phyloP scores from a whole-genome alignment of 169 alveolate species.

The Plasmodium billcollinsi region DNA sequence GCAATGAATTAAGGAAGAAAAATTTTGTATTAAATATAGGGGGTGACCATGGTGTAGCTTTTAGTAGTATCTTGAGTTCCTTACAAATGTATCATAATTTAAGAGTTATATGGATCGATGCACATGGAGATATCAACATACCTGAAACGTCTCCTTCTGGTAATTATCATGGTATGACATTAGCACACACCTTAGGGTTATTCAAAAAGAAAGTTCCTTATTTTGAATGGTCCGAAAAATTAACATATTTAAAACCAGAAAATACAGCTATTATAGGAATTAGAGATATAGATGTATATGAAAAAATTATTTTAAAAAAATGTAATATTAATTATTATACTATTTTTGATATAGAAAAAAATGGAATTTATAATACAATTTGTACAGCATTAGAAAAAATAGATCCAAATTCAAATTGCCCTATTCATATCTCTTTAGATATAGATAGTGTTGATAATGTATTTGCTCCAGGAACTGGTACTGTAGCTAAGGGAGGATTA shows the following conservation, averaged over 20 bases:
- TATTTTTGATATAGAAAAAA: conserved; percentile 74
- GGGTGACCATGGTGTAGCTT: conserved; percentile 85
- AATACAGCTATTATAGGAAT: conserved; percentile 76
- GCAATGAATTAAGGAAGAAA: conserved; percentile 47
- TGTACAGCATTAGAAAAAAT: conserved; percentile 62
- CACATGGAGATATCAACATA: conserved; percentile 84
- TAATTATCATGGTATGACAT: conserved; percentile 85
- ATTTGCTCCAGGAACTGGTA: conserved; percentile 82
- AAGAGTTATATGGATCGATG: conserved; percentile 85
- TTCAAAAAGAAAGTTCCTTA: conserved; percentile 68
- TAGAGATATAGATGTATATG: conserved; percentile 78
- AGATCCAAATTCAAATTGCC: conserved; percentile 76
- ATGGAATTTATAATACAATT: conserved; percentile 77
- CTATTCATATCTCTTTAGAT: conserved; percentile 77
- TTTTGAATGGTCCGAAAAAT: conserved; percentile 77
- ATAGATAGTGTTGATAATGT: conserved; percentile 77
- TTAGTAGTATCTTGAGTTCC: conserved; percentile 77
- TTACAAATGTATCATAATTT: conserved; percentile 67
- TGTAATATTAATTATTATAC: conserved; percentile 73
- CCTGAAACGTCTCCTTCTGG: conserved; percentile 83
- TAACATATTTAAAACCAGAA: conserved; percentile 69
- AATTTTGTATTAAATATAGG: conserved; percentile 80
- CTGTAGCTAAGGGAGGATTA: conserved; percentile 79
- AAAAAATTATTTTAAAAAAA: conserved; percentile 60
- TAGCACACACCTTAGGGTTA: conserved; percentile 79